These are phyloP conservation scores for Xylariaceae sp. DNA, from an alignment of 2,329 filamentous ascomycete species.

Conservation along the genomic window DNA sequence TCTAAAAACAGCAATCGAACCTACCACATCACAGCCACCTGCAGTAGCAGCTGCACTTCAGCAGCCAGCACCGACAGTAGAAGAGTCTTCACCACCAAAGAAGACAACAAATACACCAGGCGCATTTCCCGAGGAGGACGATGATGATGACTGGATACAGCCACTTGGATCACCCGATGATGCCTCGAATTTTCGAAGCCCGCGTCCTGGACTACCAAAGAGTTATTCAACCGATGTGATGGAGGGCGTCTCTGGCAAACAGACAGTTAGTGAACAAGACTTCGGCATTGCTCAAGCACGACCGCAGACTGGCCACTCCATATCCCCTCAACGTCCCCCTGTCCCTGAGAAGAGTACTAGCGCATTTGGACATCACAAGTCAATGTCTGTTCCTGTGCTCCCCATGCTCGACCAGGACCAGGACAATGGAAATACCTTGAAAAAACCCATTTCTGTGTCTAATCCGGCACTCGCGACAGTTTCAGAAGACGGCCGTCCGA, in stretches of 20 bases:
- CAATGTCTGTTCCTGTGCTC: constrained; percentile 58
- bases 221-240: constrained; percentile 59
- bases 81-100: constrained; percentile 36
- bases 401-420: constrained; percentile 27
- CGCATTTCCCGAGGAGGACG: constrained; percentile 56
- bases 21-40: constrained; percentile 32
- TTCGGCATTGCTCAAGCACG: constrained; percentile 42
- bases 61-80: constrained; percentile 33
- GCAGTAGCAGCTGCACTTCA: constrained; percentile 26
- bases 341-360: constrained; percentile 30
- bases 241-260: constrained; percentile 50
- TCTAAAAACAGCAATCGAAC: constrained; percentile 45
- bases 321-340: constrained; percentile 36
- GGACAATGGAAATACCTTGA: constrained; percentile 37
- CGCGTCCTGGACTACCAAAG: constrained; percentile 54
- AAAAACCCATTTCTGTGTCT: constrained; percentile 60
- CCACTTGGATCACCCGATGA: constrained; percentile 41
- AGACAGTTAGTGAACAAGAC: constrained; percentile 44
- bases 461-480: constrained; percentile 52
- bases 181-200: constrained; percentile 36
- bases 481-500: constrained; percentile 38
- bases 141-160: constrained; percentile 62
- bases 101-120: constrained; percentile 47
- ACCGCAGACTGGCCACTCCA: constrained; percentile 28
- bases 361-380: constrained; percentile 54